Base-by-base conservation (phyloP, 1,139 yeast species). In the Protomyces macrosporus region DNA sequence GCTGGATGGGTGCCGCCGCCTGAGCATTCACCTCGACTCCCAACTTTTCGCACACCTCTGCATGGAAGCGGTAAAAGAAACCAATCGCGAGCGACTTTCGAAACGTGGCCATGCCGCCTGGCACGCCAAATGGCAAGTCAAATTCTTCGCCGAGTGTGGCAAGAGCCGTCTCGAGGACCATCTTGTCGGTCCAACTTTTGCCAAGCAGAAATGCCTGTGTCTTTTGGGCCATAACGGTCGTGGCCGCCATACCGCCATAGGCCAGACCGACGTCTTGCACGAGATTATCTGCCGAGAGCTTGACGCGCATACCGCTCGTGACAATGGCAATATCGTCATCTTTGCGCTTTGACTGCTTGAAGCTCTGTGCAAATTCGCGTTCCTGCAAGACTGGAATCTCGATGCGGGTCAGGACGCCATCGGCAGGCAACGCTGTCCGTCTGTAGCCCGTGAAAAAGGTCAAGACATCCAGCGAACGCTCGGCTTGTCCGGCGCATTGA, bases 261-360 rank as follows among this genome's bases (percentile, higher is more conserved):
- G 75, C 78, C 14, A 79, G 67, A 0, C 77, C 69, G 1, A 76
- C 73, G 32, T 72, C 71, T 30, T 69, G 68, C n/a, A 69, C 68
- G 6, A 73, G 72, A 7, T 69, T 70, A 33, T 65, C 68, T 2
- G 68, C 69, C 32, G 67, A 70, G 32, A 70, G 68, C 7, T 66
- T 65, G 59, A 74, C 64, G 32, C 76, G 66, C 63, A 77, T 66
- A 61, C 79, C 77, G 1, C 78, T 73, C 9, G 81, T 78, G 12
- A 79, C 82, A 65, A 79, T 78, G 9, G 82, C 79, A 60, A 79
- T 79, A 70, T 79, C 82, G 65, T 79, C 82, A 67, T 79, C 82
- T 68, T 78, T 78, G 55, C 82, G 72, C 72, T 79, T 79, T 33
- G 79, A 76, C 68, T 79, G 82, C 68, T 79, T 79, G 71, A 70